These are phyloP conservation scores for Herpotrichia juniperi DNA, from an alignment of 2,329 filamentous ascomycete species.

Conservation along the genomic window DNA sequence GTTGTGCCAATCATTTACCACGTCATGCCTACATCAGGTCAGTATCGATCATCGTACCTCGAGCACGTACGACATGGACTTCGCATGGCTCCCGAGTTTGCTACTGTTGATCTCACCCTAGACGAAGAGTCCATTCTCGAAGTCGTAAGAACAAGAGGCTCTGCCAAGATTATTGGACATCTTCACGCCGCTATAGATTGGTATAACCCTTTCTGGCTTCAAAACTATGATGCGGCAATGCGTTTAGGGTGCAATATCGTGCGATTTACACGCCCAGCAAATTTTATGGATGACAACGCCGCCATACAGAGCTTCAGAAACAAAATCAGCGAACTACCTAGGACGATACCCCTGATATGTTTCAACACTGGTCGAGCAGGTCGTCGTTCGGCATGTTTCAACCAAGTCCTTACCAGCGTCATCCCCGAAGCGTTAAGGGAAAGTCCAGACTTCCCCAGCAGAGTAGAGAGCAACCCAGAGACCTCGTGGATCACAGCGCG, in stretches of 20 bases:
- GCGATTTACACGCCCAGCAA: conserved; percentile 64
- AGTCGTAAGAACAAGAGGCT: conserved; percentile 59
- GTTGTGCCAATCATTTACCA: conserved; percentile 57
- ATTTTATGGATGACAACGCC: conserved; percentile 66
- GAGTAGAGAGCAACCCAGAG: conserved; percentile 43
- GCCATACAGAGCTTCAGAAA: conserved; percentile 63
- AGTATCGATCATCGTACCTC: conserved; percentile 54
- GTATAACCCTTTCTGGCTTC: conserved; percentile 61
- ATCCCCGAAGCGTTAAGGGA: conserved; percentile 54
- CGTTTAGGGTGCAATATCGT: conserved; percentile 66
- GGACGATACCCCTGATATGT: conserved; percentile 62
- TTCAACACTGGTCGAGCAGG: conserved; percentile 71
- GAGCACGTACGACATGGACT: conserved; percentile 65
- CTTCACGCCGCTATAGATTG: conserved; percentile 59
- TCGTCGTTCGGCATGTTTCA: conserved; percentile 70
- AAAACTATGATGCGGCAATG: conserved; percentile 64
- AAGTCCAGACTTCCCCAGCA: conserved; percentile 41
- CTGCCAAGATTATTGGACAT: conserved; percentile 67
- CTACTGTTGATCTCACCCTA: conserved; percentile 65
- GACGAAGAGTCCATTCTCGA: conserved; percentile 58
- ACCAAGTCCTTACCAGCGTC: conserved; percentile 68
- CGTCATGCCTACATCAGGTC: conserved; percentile 35
- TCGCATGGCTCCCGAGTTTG: conserved; percentile 66
- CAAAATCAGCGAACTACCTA: conserved; percentile 52
- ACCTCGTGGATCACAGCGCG: conserved; percentile 63